A percentile compares a stretch with the other conserved stretches of the same genome.
phyloP scores from a whole-genome alignment of 2,329 filamentous ascomycete genomes.

The Hortaea werneckii region DNA sequence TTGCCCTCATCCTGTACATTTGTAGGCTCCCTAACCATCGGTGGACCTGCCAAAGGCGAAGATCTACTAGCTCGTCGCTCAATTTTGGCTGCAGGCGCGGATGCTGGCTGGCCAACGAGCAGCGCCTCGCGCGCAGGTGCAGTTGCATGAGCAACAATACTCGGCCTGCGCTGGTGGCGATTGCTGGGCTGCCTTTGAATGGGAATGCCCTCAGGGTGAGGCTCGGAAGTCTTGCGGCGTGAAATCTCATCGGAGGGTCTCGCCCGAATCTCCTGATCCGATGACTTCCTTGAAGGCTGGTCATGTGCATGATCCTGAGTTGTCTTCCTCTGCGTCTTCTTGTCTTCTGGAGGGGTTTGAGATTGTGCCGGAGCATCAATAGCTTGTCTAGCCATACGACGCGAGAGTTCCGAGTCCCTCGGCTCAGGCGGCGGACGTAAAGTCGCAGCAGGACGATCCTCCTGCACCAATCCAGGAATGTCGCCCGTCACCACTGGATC shows the following conservation, averaged over 20 bases:
- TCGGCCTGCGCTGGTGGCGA: constrained; percentile 31
- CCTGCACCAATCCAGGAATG: constrained; percentile 22
- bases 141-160: constrained; percentile 34
- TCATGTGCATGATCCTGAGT: constrained; percentile 12
- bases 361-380: constrained; percentile 15
- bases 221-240: constrained; percentile 18
- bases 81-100: constrained; percentile 23
- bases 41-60: constrained; percentile 29
- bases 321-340: background rate
- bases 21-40: constrained; percentile 38
- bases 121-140: constrained; percentile 34
- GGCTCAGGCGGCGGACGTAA: constrained; percentile 10
- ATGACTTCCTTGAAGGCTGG: constrained; percentile 13
- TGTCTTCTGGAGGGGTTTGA: background rate
- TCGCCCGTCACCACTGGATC: constrained; percentile 36
- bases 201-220: constrained; percentile 6
- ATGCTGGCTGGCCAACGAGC: constrained; percentile 21
- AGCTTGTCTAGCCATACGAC: constrained; percentile 21
- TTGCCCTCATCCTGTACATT: constrained; percentile 9
- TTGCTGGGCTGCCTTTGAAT: constrained; percentile 26
- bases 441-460: constrained; percentile 21
- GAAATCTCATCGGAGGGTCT: constrained; percentile 10
- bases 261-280: constrained; percentile 16
- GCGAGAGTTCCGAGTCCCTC: constrained; percentile 22
- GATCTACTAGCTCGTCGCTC: constrained; percentile 53